A percentile compares a stretch with the other conserved stretches of the same genome.
Conservation (phyloP, 257 asterid species). For the Verbena officinalis region DNA sequence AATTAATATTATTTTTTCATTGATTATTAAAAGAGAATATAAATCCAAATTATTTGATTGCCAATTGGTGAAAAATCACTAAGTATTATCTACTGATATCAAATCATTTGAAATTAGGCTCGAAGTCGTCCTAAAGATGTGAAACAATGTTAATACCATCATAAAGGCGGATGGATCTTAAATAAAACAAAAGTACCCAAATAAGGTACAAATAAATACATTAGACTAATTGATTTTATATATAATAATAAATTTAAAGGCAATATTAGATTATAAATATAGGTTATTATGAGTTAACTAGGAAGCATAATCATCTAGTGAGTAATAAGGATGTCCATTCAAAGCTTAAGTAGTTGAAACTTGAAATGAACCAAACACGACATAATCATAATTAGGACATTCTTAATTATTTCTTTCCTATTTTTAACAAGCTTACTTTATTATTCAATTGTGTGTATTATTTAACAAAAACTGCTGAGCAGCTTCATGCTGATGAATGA, state of each 20-base stretch:
- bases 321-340: constrained; percentile 25
- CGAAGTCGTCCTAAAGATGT: too few relatives aligned
- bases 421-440: constrained; percentile 14
- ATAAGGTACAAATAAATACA: not conserved
- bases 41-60: too few relatives aligned
- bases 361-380: constrained; percentile 25
- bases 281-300: not conserved
- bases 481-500: too few relatives aligned
- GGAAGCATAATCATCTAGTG: constrained; percentile 31
- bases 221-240: not conserved
- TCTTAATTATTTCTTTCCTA: constrained; percentile 11
- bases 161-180: not conserved
- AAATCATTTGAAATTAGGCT: too few relatives aligned
- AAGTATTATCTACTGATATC: too few relatives aligned
- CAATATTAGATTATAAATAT: too few relatives aligned
- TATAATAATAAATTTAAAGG: not conserved
- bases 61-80: too few relatives aligned
- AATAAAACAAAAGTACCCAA: not conserved
- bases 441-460: not conserved
- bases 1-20: too few relatives aligned
- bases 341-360: constrained; percentile 14
- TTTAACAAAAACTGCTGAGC: not conserved
- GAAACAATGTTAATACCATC: too few relatives aligned
- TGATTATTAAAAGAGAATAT: too few relatives aligned
- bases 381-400: constrained; percentile 24